These are phyloP conservation scores for Penicillium psychrosexuale DNA, from an alignment of 2,329 filamentous ascomycete genomes.

Conservation along the genomic window DNA sequence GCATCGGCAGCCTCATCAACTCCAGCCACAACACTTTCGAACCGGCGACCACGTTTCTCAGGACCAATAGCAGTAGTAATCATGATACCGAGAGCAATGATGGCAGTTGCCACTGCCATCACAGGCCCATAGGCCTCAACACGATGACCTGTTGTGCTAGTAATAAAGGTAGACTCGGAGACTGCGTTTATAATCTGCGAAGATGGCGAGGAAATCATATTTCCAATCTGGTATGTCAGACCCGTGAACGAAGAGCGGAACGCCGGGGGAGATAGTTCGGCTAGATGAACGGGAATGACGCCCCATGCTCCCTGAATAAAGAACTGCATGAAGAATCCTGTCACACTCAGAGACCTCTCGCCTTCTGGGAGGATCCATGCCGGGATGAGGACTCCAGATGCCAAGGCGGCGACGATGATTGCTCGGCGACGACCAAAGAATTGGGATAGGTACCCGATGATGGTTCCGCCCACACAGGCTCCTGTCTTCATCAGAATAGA, in stretches of 20 bases:
- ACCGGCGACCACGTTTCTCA: slow-evolving; percentile 68
- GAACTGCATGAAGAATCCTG: slow-evolving; percentile 54
- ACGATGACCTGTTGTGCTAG: slow-evolving; percentile 50
- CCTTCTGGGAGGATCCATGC: slow-evolving; percentile 61
- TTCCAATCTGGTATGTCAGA: slow-evolving; percentile 73
- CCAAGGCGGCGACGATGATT: slow-evolving; percentile 59
- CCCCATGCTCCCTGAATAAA: slow-evolving; percentile 69
- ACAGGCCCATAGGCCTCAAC: slow-evolving; percentile 70
- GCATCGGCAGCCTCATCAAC: slow-evolving; percentile 15
- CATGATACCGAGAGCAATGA: slow-evolving; percentile 68
- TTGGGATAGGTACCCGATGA: slow-evolving; percentile 66
- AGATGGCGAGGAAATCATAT: slow-evolving; percentile 58
- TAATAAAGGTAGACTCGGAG: slow-evolving; percentile 61
- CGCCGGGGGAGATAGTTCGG: slow-evolving; percentile 69
- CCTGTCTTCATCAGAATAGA: slow-evolving; percentile 80
- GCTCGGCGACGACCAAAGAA: slow-evolving; percentile 65
- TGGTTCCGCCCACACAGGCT: slow-evolving; percentile 59
- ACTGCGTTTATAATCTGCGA: slow-evolving; percentile 76
- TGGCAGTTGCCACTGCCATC: slow-evolving; percentile 74
- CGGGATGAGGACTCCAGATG: slow-evolving; percentile 66
- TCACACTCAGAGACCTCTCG: slow-evolving; percentile 28
- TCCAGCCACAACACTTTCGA: slow-evolving; percentile 58
- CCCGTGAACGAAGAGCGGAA: slow-evolving; percentile 69
- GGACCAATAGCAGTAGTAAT: slow-evolving; percentile 68
- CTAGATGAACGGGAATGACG: slow-evolving; percentile 69